These are phyloP conservation scores for Globisporangium spiculum DNA, from an alignment of 352 stramenopile genomes.

Conservation along the genomic window DNA sequence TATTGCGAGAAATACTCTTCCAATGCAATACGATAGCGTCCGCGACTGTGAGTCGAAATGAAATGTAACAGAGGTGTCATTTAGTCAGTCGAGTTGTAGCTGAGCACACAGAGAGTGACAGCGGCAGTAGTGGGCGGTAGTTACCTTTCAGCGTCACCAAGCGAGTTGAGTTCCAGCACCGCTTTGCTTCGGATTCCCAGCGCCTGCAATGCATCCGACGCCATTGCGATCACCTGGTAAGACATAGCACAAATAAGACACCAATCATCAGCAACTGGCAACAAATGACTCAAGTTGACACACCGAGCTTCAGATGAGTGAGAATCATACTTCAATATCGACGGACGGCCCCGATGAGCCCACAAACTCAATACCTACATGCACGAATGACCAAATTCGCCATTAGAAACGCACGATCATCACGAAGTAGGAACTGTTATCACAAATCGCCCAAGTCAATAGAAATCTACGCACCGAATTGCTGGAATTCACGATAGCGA, in stretches of 20 bases:
- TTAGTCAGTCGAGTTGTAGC: not conserved
- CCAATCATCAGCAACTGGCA: not conserved
- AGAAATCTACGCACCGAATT: conserved; percentile 55
- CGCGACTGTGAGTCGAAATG: conserved; percentile 31
- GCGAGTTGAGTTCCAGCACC: conserved; percentile 75
- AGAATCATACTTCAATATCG: conserved; percentile 60
- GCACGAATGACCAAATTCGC: not conserved
- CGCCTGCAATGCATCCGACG: conserved; percentile 45
- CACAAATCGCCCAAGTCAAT: not conserved
- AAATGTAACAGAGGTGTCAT: not conserved
- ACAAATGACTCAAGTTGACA: not conserved
- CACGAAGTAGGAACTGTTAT: not conserved
- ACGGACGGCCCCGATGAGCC: conserved; percentile 72
- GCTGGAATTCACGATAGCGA: conserved; percentile 86
- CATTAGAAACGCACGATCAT: conserved; percentile 1
- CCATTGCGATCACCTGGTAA: conserved; percentile 75
- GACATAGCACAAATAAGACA: not conserved
- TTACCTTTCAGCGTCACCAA: conserved; percentile 79
- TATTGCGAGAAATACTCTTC: conserved; percentile 60
- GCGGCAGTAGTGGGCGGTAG: not conserved
- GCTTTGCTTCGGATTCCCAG: conserved; percentile 64
- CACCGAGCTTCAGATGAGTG: not conserved
- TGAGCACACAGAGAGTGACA: not conserved
- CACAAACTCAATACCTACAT: conserved; percentile 73
- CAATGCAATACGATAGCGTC: conserved; percentile 63